Conservation (phyloP, 495 filamentous ascomycete species). For the Chaetomium tenue region DNA sequence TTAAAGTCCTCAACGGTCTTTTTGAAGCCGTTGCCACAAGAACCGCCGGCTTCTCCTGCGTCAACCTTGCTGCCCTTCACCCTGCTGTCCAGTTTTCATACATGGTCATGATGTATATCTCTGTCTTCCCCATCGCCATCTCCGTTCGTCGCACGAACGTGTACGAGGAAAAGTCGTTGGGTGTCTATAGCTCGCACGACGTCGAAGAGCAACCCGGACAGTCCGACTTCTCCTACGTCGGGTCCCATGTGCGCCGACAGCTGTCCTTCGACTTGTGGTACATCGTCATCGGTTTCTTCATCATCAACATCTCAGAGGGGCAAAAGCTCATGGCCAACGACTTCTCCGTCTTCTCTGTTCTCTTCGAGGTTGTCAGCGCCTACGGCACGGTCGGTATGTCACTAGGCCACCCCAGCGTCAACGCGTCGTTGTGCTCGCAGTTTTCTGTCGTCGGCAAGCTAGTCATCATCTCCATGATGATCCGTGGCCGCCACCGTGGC, state of each 20-base stretch:
- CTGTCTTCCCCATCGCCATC: slow-evolving; percentile 92
- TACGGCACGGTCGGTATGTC: slow-evolving; percentile 94
- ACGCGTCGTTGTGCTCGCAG: slow-evolving; percentile 75
- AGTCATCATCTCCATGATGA: slow-evolving; percentile 88
- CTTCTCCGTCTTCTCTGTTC: slow-evolving; percentile 76
- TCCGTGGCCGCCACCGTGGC: slow-evolving; percentile 88
- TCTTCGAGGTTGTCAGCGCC: slow-evolving; percentile 89
- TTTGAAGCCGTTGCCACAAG: slow-evolving; percentile 86
- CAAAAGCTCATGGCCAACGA: slow-evolving; percentile 54
- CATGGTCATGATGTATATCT: slow-evolving; percentile 99
- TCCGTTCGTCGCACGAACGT: slow-evolving; percentile 91
- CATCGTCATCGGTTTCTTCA: slow-evolving; percentile 83
- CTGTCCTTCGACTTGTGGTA: slow-evolving; percentile 95
- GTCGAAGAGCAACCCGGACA: slow-evolving; percentile 51
- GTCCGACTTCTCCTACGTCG: slow-evolving; percentile 72
- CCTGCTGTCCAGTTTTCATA: slow-evolving; percentile 93
- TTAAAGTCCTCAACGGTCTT: slow-evolving; percentile 74
- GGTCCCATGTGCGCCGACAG: slow-evolving; percentile 82
- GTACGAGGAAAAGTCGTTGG: slow-evolving; percentile 91
- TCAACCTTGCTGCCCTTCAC: slow-evolving; percentile 74
- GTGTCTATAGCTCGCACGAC: slow-evolving; percentile 60
- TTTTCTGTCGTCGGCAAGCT: slow-evolving; percentile 83
- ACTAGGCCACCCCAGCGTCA: slow-evolving; percentile 71
- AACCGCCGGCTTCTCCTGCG: slow-evolving; percentile 81
- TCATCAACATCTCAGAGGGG: slow-evolving; percentile 83